Evolutionary conservation across 805 yeast species (phyloP).

Genomic region (Candida multigemmis): DNA sequence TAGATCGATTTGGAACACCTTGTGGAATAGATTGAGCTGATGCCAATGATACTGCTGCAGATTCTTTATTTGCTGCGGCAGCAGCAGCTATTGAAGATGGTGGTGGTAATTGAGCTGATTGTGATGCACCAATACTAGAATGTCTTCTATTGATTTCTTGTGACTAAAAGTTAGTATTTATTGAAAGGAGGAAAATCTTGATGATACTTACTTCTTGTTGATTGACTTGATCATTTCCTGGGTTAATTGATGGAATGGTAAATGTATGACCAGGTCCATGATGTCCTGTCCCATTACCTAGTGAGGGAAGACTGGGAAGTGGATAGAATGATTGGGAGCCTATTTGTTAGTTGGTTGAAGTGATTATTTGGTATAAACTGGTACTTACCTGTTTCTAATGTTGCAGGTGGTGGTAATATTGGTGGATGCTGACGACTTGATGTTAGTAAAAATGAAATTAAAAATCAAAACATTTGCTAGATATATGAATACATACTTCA

Average conservation of each 20-base stretch:
- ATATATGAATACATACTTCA: constrained; percentile 27
- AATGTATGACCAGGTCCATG: constrained; percentile 37
- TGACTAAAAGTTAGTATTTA: constrained; percentile 6
- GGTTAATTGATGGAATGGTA: constrained; percentile 39
- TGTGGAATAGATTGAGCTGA: constrained; percentile 11
- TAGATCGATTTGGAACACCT: constrained; percentile 32
- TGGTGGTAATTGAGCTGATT: constrained; percentile 14
- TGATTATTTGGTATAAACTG: constrained; percentile 1
- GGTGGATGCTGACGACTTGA: constrained; percentile 50
- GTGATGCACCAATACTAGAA: constrained; percentile 3
- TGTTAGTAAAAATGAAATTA: constrained; percentile 13
- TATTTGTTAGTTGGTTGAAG: constrained; percentile 2
- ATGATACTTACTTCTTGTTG: constrained; percentile 15
- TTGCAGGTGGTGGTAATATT: constrained; percentile 52
- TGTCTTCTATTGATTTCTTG: constrained; percentile 3
- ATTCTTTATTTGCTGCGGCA: constrained; percentile 5
- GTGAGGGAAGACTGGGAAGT: constrained; percentile 43
- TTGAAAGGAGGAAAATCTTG: too few species aligned
- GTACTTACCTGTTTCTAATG: constrained; percentile 40
- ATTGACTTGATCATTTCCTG: constrained; percentile 17
- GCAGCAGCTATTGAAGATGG: constrained; percentile 16
- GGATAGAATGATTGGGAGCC: constrained; percentile 41
- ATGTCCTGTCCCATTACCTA: constrained; percentile 30
- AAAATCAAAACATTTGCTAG: not conserved
- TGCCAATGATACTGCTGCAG: constrained; percentile 11